A percentile compares a stretch with the other conserved stretches of the same genome.
Evolutionary conservation across 2,329 filamentous ascomycete species (phyloP).

Genomic region (Dothistroma pini): DNA sequence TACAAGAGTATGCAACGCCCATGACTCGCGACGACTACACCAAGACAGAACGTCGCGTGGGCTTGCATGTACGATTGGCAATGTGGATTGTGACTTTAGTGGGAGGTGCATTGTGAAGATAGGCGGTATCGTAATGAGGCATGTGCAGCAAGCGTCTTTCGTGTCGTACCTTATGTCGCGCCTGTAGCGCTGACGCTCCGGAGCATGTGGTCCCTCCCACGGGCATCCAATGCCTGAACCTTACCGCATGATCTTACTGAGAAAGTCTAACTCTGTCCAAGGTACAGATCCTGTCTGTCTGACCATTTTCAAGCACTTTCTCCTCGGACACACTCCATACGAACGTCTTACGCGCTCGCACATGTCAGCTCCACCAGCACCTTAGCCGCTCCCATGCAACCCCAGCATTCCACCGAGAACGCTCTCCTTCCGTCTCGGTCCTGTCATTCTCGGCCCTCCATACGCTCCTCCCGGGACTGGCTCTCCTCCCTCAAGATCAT

Average conservation of each 20-base stretch:
- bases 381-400: neutral
- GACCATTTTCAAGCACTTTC: neutral
- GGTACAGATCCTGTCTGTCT: neutral
- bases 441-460: neutral
- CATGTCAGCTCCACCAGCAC: neutral
- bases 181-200: neutral
- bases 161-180: neutral
- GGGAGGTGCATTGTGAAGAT: conserved; percentile 72
- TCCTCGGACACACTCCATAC: neutral
- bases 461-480: neutral
- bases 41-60: conserved; percentile 75
- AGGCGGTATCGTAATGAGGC: neutral
- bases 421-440: neutral
- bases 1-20: conserved; percentile 68
- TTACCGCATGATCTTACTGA: neutral
- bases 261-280: neutral
- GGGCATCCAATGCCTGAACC: neutral
- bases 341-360: neutral
- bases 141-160: neutral
- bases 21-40: conserved; percentile 76
- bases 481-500: neutral
- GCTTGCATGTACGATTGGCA: conserved; percentile 76
- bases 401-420: neutral
- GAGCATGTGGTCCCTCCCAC: neutral
- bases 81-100: conserved; percentile 91